A percentile compares a stretch with the other conserved stretches of the same genome.
Evolutionary conservation across 768 basidiomycete species (phyloP).

Genomic region (Dioszegia aurantiaca): DNA sequence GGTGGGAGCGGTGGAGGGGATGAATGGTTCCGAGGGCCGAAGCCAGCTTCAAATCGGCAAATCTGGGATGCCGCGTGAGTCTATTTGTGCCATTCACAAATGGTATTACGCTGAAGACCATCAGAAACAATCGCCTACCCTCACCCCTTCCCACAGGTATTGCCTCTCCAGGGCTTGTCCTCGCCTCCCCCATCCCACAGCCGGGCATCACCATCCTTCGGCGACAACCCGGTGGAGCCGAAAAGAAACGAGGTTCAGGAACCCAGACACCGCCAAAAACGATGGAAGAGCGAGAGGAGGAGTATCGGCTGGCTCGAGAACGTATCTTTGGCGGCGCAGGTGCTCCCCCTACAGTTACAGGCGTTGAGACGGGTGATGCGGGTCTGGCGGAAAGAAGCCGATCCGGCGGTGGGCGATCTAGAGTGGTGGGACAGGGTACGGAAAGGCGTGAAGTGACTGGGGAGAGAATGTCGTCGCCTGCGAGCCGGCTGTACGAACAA

Average conservation of each 20-base stretch:
- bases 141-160: constrained; percentile 9
- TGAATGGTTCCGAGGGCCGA: constrained; percentile 20
- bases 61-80: constrained; percentile 26
- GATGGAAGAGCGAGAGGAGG: constrained; percentile 37
- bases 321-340: constrained; percentile 36
- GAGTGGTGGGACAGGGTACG: not conserved
- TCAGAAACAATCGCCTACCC: constrained; percentile 9
- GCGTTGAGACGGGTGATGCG: not conserved
- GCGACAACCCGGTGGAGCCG: not conserved
- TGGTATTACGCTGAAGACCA: not conserved
- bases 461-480: not conserved
- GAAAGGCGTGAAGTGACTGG: not conserved
- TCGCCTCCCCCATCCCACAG: constrained; percentile 9
- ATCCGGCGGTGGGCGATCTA: constrained; percentile 2
- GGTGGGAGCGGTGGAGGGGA: constrained; percentile 6
- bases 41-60: constrained; percentile 18
- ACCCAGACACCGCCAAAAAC: constrained; percentile 35
- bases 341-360: not conserved
- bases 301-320: constrained; percentile 42
- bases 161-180: not conserved
- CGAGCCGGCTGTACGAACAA: not conserved
- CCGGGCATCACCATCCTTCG: constrained; percentile 22
- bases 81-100: not conserved
- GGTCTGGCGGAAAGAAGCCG: not conserved
- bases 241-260: not conserved